These are phyloP conservation scores for Fusarium nanum DNA, from an alignment of 2,329 filamentous ascomycete species.

Conservation along the genomic window DNA sequence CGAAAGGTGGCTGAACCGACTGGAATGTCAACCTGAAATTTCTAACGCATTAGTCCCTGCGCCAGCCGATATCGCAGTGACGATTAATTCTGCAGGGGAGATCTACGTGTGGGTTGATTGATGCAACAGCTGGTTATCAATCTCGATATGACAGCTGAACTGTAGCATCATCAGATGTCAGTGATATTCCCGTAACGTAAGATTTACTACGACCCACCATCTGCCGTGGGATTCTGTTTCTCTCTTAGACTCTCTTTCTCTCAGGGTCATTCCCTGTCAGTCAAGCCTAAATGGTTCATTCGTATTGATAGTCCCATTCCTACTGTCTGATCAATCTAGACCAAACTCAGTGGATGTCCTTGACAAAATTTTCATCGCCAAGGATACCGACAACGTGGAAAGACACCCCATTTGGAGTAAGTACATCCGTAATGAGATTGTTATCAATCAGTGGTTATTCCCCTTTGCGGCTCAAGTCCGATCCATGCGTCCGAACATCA, in stretches of 20 bases:
- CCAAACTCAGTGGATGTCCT: conserved; percentile 2
- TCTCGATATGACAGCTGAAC: not conserved
- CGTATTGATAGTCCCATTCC: not conserved
- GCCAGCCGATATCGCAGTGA: not conserved
- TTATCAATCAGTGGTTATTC: conserved; percentile 33
- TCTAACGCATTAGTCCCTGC: not conserved
- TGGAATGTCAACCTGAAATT: conserved; percentile 8
- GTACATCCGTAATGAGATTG: conserved; percentile 6
- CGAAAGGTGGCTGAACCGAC: not conserved
- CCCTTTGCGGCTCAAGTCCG: conserved; percentile 16
- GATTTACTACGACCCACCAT: not conserved
- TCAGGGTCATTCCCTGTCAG: not conserved
- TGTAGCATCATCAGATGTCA: not conserved
- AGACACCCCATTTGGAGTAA: conserved; percentile 1
- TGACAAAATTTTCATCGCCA: conserved; percentile 5
- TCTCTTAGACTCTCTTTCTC: not conserved
- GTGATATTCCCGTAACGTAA: not conserved
- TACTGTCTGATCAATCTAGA: conserved; percentile 13
- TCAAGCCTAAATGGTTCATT: not conserved
- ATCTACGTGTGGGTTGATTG: not conserved
- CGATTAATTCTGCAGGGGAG: not conserved
- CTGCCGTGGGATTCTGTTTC: not conserved
- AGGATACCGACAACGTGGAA: conserved; percentile 20
- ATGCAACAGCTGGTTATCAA: not conserved
- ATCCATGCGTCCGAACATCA: not conserved